Evolutionary conservation across 176 grass and related monocot species (phyloP), one percentile per base, ranked within the genome.

Genomic region (Pontederia crassipes): DNA sequence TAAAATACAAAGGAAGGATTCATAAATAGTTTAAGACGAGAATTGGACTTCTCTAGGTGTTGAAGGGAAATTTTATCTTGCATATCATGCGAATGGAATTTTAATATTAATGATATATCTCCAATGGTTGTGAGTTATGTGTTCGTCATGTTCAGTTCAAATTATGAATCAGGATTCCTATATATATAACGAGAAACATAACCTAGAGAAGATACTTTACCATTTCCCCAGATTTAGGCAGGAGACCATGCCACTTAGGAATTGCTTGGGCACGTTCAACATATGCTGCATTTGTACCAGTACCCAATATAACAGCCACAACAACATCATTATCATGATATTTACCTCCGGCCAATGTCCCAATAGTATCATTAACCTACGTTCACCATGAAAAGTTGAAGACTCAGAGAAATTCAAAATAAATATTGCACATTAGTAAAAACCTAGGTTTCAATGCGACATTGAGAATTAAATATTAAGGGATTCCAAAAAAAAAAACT

Each of bases 251-350:
- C 89, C 78, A 94, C 77, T 94, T 85, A 49, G 84, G 84, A 74
- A 94, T 94, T 52, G 80, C 73, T 66, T 82, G 55, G 2, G 73
- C 78, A 61, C 55, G 69, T 46, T 94, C 89, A 48, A 94, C 70
- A 48, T 85, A 94, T 65, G 89, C 81, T 65, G 81, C 89, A 94
- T 94, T 94, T 49, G 84, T 82, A 71, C 81, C 81, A 46, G 89
- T 94, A 15, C 89, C 89, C 49, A 94, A 45, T 79, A 94, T 94
- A 17, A 94, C 81, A 45, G 81, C 89, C 63, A 68, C 84, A 67
- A 79, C 18, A 32, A 54, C 75, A 72, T 88, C 89, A 77, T 65
- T 81, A 62, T 94, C 81, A 45, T 77, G 48, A 59, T 94, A 94
- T 72, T 73, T 95, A 26, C 71, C 81, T 40, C 71, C 74, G 64